Base-by-base conservation (phyloP, 805 yeast genomes). In the Suhomyces sp. region DNA sequence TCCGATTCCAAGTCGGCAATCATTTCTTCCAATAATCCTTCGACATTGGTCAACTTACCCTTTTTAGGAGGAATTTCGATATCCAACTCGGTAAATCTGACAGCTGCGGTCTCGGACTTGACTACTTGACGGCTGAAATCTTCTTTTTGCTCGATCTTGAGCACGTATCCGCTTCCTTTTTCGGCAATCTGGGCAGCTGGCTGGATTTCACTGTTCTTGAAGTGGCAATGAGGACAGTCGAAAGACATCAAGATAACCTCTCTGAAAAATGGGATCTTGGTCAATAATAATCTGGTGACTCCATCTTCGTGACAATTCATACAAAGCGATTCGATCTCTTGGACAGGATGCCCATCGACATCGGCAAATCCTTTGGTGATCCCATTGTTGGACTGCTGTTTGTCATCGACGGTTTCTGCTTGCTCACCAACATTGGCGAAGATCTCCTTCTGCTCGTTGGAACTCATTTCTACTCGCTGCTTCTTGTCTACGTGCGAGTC, bases 301-400 rank as follows among this genome's bases (percentile, higher is more conserved):
- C 99, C 99, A 52, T 83, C 80, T 58, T 93, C 75, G 56, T 85
- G 88, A 71, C 99, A 94, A 76, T 89, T 89, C 97, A 94, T 92
- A 75, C 99, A 94, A 39, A 94, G 73, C 7, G 97, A 90, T 65
- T 93, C 93, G 56, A 94, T 82, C 68, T 94, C 98, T 67, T 92
- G 97, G 17, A 94, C 96, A 1, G 97, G 96, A 60, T 90, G 94
- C 4, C 97, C 97, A 67, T 84, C 85, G 8, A 87, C 86, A 66
- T 90, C 97, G 4, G 73, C 73, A 21, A 92, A 93, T 20, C 94
- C 96, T 0, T 96, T 88, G 35, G 78, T 70, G 51, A 75, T 77
- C 22, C 80, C 85, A 43, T 73, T 73, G 54, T 68, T 67, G 25
- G 51, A 46, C 35, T 56, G 59, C 17, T 55, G 51, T 10, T 35